phyloP scores from a whole-genome alignment of 2,329 filamentous ascomycete species.

The Neurospora crassa region DNA sequence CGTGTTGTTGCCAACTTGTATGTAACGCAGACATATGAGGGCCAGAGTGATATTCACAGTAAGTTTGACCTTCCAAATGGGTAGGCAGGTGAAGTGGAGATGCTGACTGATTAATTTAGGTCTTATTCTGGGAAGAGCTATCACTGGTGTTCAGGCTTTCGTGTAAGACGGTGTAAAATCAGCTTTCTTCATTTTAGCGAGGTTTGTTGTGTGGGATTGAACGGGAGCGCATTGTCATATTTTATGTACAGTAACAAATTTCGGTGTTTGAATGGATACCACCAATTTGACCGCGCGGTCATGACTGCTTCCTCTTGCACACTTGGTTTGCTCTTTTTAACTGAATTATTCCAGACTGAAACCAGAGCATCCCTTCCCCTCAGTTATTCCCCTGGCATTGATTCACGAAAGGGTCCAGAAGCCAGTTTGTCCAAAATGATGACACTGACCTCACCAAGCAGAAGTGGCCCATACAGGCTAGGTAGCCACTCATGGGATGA shows the following conservation, averaged over 20 bases:
- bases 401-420: background rate
- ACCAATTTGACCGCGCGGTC: background rate
- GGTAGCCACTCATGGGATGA: background rate
- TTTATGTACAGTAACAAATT: background rate
- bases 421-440: background rate
- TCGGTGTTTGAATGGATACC: background rate
- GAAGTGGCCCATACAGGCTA: background rate
- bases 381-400: background rate
- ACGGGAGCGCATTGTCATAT: background rate
- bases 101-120: conserved; percentile 31
- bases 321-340: too few relatives aligned
- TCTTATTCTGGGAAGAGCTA: conserved; percentile 55
- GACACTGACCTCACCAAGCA: background rate
- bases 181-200: background rate
- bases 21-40: conserved; percentile 96
- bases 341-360: background rate
- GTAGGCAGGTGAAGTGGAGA: background rate
- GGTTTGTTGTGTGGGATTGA: background rate
- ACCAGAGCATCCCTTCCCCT: background rate
- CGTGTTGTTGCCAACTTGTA: conserved; percentile 93
- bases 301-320: too few relatives aligned
- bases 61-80: conserved; percentile 29
- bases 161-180: conserved; percentile 38
- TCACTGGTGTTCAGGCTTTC: conserved; percentile 70
- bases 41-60: conserved; percentile 96